Evolutionary conservation across 2,329 filamentous ascomycete species (phyloP).

Genomic region (Calonectria montana): DNA sequence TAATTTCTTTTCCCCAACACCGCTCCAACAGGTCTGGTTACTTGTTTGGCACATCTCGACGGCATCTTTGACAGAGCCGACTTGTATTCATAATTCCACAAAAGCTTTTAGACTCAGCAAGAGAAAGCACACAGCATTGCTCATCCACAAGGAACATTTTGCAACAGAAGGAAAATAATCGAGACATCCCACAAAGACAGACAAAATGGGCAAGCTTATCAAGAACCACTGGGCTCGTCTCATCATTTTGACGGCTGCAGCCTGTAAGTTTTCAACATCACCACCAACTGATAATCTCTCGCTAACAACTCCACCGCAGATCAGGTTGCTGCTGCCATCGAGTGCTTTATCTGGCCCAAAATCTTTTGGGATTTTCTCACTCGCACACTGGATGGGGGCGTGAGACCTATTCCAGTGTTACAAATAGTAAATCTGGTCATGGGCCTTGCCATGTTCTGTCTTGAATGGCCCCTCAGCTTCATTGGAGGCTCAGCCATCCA

Average conservation of each 20-base stretch:
- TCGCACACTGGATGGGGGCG: slow-evolving; percentile 85
- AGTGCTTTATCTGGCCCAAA: slow-evolving; percentile 98
- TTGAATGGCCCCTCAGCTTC: slow-evolving; percentile 89
- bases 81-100: slow-evolving; percentile 25
- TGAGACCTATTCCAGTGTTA: slow-evolving; percentile 88
- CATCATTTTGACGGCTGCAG: slow-evolving; percentile 86
- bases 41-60: slow-evolving; percentile 46
- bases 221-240: slow-evolving; percentile 99
- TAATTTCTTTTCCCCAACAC: slow-evolving; percentile 47
- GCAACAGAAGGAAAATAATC: slow-evolving; percentile 30
- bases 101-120: slow-evolving; percentile 2
- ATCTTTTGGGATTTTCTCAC: slow-evolving; percentile 98
- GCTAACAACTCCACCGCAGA: slow-evolving; percentile 65
- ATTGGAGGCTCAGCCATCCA: slow-evolving; percentile 84
- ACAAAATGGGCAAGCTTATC: slow-evolving; percentile 92
- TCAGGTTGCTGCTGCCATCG: slow-evolving; percentile 84
- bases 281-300: neutral
- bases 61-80: slow-evolving; percentile 44
- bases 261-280: slow-evolving; percentile 64
- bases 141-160: slow-evolving; percentile 10
- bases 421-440: slow-evolving; percentile 91
- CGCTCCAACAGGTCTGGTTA: slow-evolving; percentile 63
- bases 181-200: slow-evolving; percentile 18
- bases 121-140: neutral
- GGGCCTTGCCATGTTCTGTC: slow-evolving; percentile 81